Evolutionary conservation across 192 early-diverging fungal genomes (phyloP).

Genomic region (Coemansia guatemalensis): DNA sequence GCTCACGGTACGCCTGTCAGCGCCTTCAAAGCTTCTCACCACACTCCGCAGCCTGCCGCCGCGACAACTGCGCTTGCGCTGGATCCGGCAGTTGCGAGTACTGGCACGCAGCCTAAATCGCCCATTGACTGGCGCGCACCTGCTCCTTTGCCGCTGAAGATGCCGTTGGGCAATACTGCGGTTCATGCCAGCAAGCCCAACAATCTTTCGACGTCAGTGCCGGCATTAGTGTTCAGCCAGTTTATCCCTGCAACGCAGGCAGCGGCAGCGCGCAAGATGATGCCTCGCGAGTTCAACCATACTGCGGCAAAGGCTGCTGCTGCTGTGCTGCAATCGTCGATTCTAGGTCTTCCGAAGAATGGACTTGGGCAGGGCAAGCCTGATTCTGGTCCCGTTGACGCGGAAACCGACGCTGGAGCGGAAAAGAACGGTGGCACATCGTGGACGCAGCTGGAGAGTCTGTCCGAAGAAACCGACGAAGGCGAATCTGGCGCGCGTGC

Average conservation of each 20-base stretch:
- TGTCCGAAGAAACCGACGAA: constrained; percentile 41
- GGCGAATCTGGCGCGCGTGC: constrained; percentile 13
- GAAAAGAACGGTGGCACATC: constrained; percentile 4
- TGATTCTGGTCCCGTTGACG: constrained; percentile 10
- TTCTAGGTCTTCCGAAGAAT: constrained; percentile 51
- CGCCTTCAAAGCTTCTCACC: constrained; percentile 2
- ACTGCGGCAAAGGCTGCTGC: constrained; percentile 50
- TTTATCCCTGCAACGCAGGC: constrained; percentile 54
- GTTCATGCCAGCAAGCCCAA: constrained; percentile 15
- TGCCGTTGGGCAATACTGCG: not conserved
- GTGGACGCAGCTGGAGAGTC: constrained; percentile 35
- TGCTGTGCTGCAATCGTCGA: constrained; percentile 51
- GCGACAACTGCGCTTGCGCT: constrained; percentile 25
- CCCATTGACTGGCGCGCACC: constrained; percentile 29
- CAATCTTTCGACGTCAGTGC: constrained; percentile 51
- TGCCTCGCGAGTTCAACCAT: constrained; percentile 54
- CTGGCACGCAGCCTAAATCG: constrained; percentile 19
- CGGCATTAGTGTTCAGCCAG: constrained; percentile 54
- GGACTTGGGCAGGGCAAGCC: constrained; percentile 51
- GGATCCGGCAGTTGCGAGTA: constrained; percentile 17
- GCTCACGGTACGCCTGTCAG: not conserved
- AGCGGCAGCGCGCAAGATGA: constrained; percentile 54
- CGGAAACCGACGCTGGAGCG: constrained; percentile 3
- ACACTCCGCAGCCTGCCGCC: constrained; percentile 14
- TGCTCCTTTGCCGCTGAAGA: constrained; percentile 6